These are phyloP conservation scores for Linum trigynum DNA, from an alignment of 345 rosid species.

Conservation along the genomic window DNA sequence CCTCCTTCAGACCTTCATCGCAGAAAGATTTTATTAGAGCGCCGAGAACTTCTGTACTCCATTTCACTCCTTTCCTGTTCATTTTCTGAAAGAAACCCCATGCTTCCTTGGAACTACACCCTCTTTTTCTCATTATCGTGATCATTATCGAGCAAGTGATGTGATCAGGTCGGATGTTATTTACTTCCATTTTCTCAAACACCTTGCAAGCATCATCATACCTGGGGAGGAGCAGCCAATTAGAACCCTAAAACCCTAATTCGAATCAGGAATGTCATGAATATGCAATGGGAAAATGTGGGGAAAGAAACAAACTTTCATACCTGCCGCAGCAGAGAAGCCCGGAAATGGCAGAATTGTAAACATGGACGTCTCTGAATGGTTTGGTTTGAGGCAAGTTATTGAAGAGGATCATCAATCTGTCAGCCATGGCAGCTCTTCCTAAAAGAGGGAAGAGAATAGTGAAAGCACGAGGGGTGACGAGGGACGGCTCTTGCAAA, in stretches of 20 bases:
- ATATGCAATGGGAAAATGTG: background rate
- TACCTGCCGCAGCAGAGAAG: slow-evolving; percentile 58
- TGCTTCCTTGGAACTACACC: slow-evolving; percentile 59
- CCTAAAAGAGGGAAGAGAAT: slow-evolving; percentile 63
- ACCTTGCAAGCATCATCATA: slow-evolving; percentile 65
- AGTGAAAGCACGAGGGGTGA: slow-evolving; percentile 57
- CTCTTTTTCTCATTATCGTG: slow-evolving; percentile 56
- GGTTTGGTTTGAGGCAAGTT: slow-evolving; percentile 53
- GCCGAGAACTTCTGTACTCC: slow-evolving; percentile 66
- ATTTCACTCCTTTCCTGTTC: slow-evolving; percentile 63
- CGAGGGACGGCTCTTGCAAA: slow-evolving; percentile 59
- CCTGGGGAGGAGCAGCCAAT: slow-evolving; percentile 26
- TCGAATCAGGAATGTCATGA: background rate
- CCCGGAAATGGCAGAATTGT: slow-evolving; percentile 68
- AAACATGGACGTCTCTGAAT: slow-evolving; percentile 59
- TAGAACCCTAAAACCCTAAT: background rate
- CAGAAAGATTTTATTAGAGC: slow-evolving; percentile 72
- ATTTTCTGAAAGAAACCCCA: slow-evolving; percentile 72
- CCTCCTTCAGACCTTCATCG: slow-evolving; percentile 68
- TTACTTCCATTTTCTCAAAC: slow-evolving; percentile 53
- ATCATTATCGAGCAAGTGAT: slow-evolving; percentile 74
- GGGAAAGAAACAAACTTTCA: background rate
- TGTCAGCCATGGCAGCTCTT: slow-evolving; percentile 44
- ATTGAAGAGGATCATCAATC: slow-evolving; percentile 41
- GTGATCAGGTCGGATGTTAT: slow-evolving; percentile 48